Evolutionary conservation across 2,329 filamentous ascomycete genomes (phyloP).

Genomic region (Cytospora mali): DNA sequence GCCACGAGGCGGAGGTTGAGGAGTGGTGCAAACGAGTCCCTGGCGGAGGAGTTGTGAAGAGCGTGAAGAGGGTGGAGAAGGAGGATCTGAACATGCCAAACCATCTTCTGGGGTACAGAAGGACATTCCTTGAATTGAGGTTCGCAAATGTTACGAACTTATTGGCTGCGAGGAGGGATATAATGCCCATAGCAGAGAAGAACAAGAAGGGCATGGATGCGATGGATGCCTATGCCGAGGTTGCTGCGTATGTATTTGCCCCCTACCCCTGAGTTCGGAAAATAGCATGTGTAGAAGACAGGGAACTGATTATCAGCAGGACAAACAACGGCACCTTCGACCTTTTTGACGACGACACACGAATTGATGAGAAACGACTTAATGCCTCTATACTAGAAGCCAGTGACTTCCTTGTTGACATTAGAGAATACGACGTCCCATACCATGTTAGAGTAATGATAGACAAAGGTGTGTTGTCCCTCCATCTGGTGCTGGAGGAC

Average conservation of each 20-base stretch:
- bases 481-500: background rate
- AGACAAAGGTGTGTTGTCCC: constrained; percentile 56
- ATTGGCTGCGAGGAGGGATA: constrained; percentile 77
- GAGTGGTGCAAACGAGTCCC: constrained; percentile 85
- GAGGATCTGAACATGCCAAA: constrained; percentile 96
- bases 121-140: constrained; percentile 82
- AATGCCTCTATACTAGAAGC: constrained; percentile 80
- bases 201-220: constrained; percentile 96
- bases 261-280: background rate
- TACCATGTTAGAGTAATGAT: constrained; percentile 99
- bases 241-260: constrained; percentile 67
- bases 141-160: constrained; percentile 89
- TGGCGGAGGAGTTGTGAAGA: constrained; percentile 80
- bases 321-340: constrained; percentile 78
- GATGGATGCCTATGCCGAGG: constrained; percentile 98
- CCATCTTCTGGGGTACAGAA: constrained; percentile 85
- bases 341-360: constrained; percentile 86
- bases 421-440: constrained; percentile 98
- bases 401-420: constrained; percentile 97
- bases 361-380: constrained; percentile 77
- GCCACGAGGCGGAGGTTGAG: constrained; percentile 89
- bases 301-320: constrained; percentile 46
- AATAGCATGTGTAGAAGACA: constrained; percentile 15
- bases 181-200: constrained; percentile 91
- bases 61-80: constrained; percentile 76